Evolutionary conservation across 2,329 filamentous ascomycete species (phyloP).

Genomic region (Pestalotiopsis fici): DNA sequence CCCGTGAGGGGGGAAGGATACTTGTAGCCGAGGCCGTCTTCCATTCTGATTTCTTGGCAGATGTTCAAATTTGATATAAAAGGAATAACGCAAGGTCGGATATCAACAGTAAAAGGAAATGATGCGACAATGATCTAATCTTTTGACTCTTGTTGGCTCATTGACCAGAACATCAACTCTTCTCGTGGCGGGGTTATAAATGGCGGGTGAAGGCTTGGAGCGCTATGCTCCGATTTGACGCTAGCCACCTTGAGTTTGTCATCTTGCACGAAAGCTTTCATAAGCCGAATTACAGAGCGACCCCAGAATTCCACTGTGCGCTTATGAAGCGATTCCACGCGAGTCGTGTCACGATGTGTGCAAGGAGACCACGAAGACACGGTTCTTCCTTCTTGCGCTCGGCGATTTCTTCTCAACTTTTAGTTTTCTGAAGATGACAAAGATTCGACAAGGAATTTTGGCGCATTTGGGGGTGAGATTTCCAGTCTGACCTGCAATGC

Average conservation of each 20-base stretch:
- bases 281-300: constrained; percentile 1
- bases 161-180: background rate
- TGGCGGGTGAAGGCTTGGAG: background rate
- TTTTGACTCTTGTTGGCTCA: background rate
- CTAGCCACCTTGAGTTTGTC: constrained; percentile 2
- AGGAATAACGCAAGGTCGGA: no score
- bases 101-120: background rate
- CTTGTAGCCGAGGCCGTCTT: background rate
- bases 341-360: background rate
- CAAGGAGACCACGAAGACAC: background rate
- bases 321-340: background rate
- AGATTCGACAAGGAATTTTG: no score
- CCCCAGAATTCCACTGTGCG: background rate
- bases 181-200: background rate
- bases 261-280: background rate
- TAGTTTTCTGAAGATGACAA: no score
- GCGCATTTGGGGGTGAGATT: no score
- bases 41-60: background rate
- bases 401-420: no score
- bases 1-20: constrained; percentile 60
- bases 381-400: no score
- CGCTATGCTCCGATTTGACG: background rate
- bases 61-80: background rate
- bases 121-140: background rate
- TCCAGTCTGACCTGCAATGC: background rate